phyloP scores from a whole-genome alignment of 495 filamentous ascomycete genomes.

The Aspergillus homomorphus region DNA sequence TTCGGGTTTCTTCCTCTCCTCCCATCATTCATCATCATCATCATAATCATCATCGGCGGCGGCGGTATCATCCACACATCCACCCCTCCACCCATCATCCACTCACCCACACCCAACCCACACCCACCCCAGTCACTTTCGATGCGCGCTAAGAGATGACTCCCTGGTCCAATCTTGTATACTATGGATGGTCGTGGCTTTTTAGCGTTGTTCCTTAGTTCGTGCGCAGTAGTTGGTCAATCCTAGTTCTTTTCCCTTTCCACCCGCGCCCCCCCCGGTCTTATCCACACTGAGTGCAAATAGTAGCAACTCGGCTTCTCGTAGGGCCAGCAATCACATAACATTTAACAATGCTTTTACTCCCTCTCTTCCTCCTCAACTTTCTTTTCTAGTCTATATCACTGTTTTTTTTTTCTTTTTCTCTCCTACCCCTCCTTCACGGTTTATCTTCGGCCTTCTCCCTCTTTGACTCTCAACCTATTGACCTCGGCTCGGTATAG shows the following conservation, averaged over 20 bases:
- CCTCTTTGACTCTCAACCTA: background rate
- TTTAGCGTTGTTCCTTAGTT: constrained; percentile 21
- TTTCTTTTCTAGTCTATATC: constrained; percentile 7
- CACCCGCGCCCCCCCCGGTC: background rate
- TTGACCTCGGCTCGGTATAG: constrained; percentile 1
- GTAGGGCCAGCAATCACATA: constrained; percentile 30
- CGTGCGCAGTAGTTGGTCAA: constrained; percentile 20
- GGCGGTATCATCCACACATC: constrained; percentile 18
- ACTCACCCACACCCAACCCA: constrained; percentile 3
- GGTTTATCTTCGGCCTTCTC: background rate
- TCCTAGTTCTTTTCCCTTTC: constrained; percentile 2
- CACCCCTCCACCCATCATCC: constrained; percentile 15
- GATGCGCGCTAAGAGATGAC: constrained; percentile 15
- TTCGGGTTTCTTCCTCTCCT: background rate
- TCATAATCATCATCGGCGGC: constrained; percentile 21
- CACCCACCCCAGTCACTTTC: constrained; percentile 21
- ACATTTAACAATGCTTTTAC: constrained; percentile 35
- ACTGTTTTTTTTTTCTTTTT: constrained; percentile 3
- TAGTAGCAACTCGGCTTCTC: constrained; percentile 15
- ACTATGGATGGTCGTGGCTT: constrained; percentile 17
- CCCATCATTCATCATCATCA: constrained; percentile 10
- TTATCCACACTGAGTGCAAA: constrained; percentile 21
- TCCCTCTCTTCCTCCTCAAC: constrained; percentile 21
- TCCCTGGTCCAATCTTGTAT: constrained; percentile 19
- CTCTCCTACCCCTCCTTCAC: constrained; percentile 5